These are phyloP conservation scores for Cladophialophora exuberans DNA, from an alignment of 2,329 filamentous ascomycete genomes.

Conservation along the genomic window DNA sequence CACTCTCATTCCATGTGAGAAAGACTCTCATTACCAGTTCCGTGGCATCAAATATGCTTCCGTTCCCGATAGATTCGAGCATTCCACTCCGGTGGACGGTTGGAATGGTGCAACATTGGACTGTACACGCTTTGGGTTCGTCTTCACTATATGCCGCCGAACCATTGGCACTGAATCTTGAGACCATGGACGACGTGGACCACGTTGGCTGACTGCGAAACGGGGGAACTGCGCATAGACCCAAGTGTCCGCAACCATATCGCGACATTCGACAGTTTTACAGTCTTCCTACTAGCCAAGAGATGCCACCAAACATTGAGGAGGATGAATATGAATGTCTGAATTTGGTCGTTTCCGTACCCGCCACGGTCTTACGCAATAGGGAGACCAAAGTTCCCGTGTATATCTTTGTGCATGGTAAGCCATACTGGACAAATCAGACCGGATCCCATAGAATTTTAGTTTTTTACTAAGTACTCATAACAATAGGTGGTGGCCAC, in stretches of 20 bases:
- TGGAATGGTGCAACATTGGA: not conserved
- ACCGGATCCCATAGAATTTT: too few relatives aligned
- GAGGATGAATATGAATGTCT: not conserved
- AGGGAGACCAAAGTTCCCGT: not conserved
- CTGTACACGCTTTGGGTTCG: not conserved
- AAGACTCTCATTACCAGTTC: not conserved
- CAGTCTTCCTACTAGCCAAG: not conserved
- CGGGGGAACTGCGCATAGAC: too few relatives aligned
- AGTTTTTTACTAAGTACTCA: too few relatives aligned
- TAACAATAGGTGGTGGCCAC: not conserved
- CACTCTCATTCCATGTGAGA: not conserved
- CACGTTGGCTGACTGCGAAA: not conserved
- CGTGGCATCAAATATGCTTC: slow-evolving; percentile 1
- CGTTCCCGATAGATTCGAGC: not conserved
- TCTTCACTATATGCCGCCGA: too few relatives aligned
- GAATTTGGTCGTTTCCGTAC: not conserved
- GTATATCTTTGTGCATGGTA: slow-evolving; percentile 1
- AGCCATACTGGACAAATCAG: not conserved
- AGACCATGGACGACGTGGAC: too few relatives aligned
- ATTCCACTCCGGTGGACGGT: not conserved
- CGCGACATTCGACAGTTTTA: slow-evolving; percentile 3
- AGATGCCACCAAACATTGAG: not conserved
- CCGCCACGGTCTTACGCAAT: not conserved
- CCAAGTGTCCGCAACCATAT: not conserved
- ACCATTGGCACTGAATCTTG: too few relatives aligned